Evolutionary conservation across 805 yeast species (phyloP), one percentile per base, ranked within the genome.

Genomic region (Maudiozyma bulderi): DNA sequence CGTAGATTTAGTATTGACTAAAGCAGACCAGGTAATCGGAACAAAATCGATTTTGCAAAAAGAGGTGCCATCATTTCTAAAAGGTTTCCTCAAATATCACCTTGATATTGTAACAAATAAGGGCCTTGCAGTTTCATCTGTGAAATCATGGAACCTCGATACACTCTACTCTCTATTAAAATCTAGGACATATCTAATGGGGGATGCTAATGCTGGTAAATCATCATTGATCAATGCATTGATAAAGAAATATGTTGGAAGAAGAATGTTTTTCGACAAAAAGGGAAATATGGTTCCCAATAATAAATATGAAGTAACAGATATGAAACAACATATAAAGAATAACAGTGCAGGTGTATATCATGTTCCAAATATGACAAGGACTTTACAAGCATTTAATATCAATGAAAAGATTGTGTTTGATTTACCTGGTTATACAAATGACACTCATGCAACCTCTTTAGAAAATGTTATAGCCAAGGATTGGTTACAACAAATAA

Each of bases 171-270:
- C 64, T 2, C 41, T 54, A 40, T 43, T 65, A 43, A 56, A 53
- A 14, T 51, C 54, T 9, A 65, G 67, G 33, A 61, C 76, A 7
- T 81, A 77, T 57, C 62, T 85, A 32, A 66, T 84, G 20, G 95
- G 95, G 1, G 73, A 73, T 50, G 79, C 83, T 9, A 85, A 85
- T 57, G 73, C 77, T 11, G 95, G 95, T 0, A 85, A 85, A 60
- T 79, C 87, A 2, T 72, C 83, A 1, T 54, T 85, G 37, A 70
- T 83, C 1, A 76, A 74, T 54, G 57, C 78, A 15, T 53, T 83
- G 15, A 52, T 76, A 74, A 55, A 58, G 38, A 50, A 52, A 31
- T 59, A 49, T 44, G 11, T 52, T 11, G 65, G 65, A 2, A 37
- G 39, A 30, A 62, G 60, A 44, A 32, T 55, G 3, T 30, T 39